Base-by-base conservation (phyloP, 2,329 filamentous ascomycete genomes). In the Colletotrichum lini region DNA sequence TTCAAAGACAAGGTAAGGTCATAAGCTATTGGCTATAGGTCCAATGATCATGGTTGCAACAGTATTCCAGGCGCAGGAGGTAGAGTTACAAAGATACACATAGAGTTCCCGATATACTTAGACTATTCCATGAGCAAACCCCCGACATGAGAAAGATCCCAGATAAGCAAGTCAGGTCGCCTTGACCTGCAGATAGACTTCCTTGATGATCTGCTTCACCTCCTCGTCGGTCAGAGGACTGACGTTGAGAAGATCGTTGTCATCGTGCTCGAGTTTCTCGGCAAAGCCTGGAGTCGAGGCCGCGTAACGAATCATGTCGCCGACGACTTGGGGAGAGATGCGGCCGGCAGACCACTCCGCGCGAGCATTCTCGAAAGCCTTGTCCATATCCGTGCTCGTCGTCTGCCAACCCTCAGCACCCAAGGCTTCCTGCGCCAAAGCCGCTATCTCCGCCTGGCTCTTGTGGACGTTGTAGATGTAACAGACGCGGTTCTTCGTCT, bases 401-500 rank as follows among this genome's bases (percentile, higher is more conserved):
- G 74, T 54, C n/a, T 66, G 42, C 75, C 73, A 76, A 18, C 64
- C 71, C 12, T 53, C 23, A 13, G 42, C 18, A 12, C 73, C 73
- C 12, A 75, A 56, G 2, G 68, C 72, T 13, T 70, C 56, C 50
- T 72, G 47, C 26, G 70, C 72, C 40, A 74, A 60, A 40, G 63
- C 68, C n/a, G 74, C 30, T 56, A 78, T 52, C 57, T 75, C 54
- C 13, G 66, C 67, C 63, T 75, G 75, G 56, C 73, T 74, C 67
- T 68, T 72, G 16, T 47, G 9, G 15, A 73, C 42, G 1, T 65
- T 70, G 16, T 75, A 72, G 6, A 77, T 60, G 42, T 73, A 74
- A 4, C 76, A 73, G 10, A 57, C 16, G 16, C 74, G 60, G 73
- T 80, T 79, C 72, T 73, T 72, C 10, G 76, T 78, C 73, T 76